Evolutionary conservation across 257 asterid species (phyloP).

Genomic region (Gynochthodes officinalis): DNA sequence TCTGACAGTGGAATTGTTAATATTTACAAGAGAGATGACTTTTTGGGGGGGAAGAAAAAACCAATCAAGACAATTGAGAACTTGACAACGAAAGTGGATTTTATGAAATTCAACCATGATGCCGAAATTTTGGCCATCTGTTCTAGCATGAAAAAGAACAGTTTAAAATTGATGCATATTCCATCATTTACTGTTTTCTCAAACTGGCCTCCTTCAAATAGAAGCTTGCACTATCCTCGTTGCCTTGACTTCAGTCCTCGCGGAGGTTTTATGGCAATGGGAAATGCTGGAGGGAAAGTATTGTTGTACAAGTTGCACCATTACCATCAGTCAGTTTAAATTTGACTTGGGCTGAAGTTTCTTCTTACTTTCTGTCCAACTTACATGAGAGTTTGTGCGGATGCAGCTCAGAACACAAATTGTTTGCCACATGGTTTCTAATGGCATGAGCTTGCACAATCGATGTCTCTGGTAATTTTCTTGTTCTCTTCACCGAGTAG

Average conservation of each 20-base stretch:
- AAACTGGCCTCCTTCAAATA: slow-evolving; percentile 74
- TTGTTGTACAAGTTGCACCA: slow-evolving; percentile 86
- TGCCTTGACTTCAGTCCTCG: slow-evolving; percentile 88
- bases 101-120: slow-evolving; percentile 70
- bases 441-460: neutral
- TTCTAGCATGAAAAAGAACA: slow-evolving; percentile 82
- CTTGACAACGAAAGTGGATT: slow-evolving; percentile 71
- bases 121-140: slow-evolving; percentile 74
- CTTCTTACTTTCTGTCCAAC: neutral
- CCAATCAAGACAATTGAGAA: slow-evolving; percentile 76
- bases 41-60: slow-evolving; percentile 72
- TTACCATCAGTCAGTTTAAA: slow-evolving; percentile 60
- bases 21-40: slow-evolving; percentile 59
- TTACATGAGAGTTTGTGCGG: neutral
- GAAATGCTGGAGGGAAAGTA: slow-evolving; percentile 83
- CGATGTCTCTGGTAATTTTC: neutral
- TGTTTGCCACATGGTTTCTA: neutral
- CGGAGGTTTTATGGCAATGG: slow-evolving; percentile 88
- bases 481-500: too few relatives aligned
- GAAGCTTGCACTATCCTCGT: slow-evolving; percentile 49
- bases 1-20: slow-evolving; percentile 86
- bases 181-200: slow-evolving; percentile 72
- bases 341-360: neutral
- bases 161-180: slow-evolving; percentile 70
- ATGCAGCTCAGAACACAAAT: neutral